A percentile compares a stretch with the other conserved stretches of the same genome.
Evolutionary conservation across 192 early-diverging fungal genomes (phyloP).

Genomic region (Gonapodya prolifera): DNA sequence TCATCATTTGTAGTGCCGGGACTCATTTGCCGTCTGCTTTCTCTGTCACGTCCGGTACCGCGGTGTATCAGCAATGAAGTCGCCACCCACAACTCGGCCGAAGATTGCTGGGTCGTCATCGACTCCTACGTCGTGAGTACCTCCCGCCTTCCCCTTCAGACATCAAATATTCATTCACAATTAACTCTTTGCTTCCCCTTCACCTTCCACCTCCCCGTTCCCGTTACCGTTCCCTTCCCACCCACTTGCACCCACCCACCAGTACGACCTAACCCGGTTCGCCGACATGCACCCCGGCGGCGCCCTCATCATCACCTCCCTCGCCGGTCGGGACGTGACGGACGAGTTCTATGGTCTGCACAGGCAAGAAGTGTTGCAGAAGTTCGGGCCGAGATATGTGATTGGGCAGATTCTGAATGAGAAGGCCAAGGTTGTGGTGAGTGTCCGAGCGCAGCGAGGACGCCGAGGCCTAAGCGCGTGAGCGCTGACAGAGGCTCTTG

Average conservation of each 20-base stretch:
- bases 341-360: neutral
- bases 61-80: too few relatives aligned
- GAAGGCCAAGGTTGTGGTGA: neutral
- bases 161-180: too few relatives aligned
- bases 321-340: neutral
- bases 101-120: neutral
- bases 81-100: neutral
- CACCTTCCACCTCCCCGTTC: neutral
- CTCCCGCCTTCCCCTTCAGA: too few relatives aligned
- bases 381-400: neutral
- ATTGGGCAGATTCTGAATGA: neutral
- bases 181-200: too few relatives aligned
- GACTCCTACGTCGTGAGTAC: neutral
- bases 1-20: too few relatives aligned
- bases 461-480: too few relatives aligned
- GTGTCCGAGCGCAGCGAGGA: too few relatives aligned
- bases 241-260: too few relatives aligned
- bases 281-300: conserved; percentile 3
- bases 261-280: neutral
- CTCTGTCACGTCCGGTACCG: too few relatives aligned
- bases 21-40: too few relatives aligned
- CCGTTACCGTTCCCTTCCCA: neutral
- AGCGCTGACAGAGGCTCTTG: too few relatives aligned
- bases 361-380: neutral
- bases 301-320: neutral